Conservation (phyloP, 2,329 filamentous ascomycete species). For the Trichoderma sp. region DNA sequence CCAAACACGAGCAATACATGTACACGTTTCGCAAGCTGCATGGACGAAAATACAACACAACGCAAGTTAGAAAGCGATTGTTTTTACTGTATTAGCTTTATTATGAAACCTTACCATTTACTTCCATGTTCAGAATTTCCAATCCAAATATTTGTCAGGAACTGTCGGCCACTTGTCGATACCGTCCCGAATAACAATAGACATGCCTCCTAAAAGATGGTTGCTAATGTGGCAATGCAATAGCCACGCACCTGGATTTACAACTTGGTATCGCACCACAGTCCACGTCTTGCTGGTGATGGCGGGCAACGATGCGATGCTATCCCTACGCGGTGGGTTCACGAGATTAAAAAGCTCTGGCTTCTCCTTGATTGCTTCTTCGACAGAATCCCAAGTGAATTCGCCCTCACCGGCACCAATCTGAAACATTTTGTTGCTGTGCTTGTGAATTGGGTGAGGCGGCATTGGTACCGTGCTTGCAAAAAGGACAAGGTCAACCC, state of each 20-base stretch:
- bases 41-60: background rate
- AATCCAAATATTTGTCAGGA: conserved; percentile 38
- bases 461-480: conserved; percentile 45
- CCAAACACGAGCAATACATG: background rate
- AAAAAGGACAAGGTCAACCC: conserved; percentile 56
- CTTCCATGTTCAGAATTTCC: background rate
- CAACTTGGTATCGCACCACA: conserved; percentile 51
- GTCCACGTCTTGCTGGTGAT: conserved; percentile 38
- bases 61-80: background rate
- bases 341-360: conserved; percentile 56
- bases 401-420: conserved; percentile 50
- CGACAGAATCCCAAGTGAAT: conserved; percentile 53
- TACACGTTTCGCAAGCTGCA: background rate
- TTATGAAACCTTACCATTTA: background rate
- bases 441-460: conserved; percentile 61
- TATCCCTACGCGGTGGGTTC: conserved; percentile 53
- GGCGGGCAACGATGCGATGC: conserved; percentile 28
- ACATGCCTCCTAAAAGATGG: conserved; percentile 55
- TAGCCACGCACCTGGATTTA: conserved; percentile 53
- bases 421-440: conserved; percentile 58
- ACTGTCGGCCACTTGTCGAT: conserved; percentile 43
- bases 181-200: conserved; percentile 49
- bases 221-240: conserved; percentile 56
- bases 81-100: background rate
- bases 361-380: conserved; percentile 46